phyloP scores from a whole-genome alignment of 495 filamentous ascomycete genomes.

The Podospora bellae-mahoneyi region DNA sequence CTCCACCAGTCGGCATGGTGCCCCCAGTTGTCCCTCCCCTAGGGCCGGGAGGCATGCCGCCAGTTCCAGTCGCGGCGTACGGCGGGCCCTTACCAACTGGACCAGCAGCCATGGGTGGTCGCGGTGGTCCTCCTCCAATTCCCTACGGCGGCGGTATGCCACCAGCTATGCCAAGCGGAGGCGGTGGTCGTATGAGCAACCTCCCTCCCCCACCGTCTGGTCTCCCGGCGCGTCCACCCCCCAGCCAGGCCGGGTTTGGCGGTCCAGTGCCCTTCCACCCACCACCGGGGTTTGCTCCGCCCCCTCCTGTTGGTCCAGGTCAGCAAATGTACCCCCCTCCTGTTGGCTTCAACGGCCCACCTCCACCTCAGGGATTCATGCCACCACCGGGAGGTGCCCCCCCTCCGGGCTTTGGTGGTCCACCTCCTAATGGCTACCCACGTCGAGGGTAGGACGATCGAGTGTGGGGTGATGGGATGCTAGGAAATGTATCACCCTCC shows the following conservation, averaged over 20 bases:
- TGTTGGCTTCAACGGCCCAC: conserved; percentile 30
- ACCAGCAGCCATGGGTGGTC: conserved; percentile 33
- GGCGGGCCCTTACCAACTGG: conserved; percentile 36
- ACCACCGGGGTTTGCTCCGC: conserved; percentile 20
- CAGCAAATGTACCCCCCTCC: conserved; percentile 30
- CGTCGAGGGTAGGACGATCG: background rate
- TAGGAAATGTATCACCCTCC: no score
- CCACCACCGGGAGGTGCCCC: conserved; percentile 16
- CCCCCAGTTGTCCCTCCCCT: background rate
- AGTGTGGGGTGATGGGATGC: no score
- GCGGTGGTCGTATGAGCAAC: conserved; percentile 24
- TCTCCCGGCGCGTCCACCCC: conserved; percentile 74
- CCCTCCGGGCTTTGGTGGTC: conserved; percentile 18
- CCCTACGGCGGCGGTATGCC: conserved; percentile 24
- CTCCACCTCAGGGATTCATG: conserved; percentile 22
- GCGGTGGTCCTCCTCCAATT: conserved; percentile 32
- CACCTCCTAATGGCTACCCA: background rate
- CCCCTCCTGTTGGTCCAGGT: conserved; percentile 17
- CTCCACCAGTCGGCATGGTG: conserved; percentile 29
- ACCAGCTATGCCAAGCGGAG: conserved; percentile 19
- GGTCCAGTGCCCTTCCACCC: conserved; percentile 64
- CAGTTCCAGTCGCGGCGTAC: background rate
- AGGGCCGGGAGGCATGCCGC: conserved; percentile 37
- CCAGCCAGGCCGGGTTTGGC: conserved; percentile 72
- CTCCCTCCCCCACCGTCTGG: conserved; percentile 67